phyloP scores from a whole-genome alignment of 176 grass and related monocot species.

The Typha latifolia region DNA sequence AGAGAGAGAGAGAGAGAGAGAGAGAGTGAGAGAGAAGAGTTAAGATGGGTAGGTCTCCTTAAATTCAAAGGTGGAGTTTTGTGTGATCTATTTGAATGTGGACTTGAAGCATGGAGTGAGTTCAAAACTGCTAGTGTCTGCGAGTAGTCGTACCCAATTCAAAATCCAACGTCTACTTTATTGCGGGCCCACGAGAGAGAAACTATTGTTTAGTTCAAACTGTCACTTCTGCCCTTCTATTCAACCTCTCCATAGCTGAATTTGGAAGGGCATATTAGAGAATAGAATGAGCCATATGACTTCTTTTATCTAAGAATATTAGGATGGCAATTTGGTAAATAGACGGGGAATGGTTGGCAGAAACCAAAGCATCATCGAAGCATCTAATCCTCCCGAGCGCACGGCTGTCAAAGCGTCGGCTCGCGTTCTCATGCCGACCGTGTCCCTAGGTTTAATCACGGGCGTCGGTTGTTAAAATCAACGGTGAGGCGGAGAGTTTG shows the following conservation, averaged over 20 bases:
- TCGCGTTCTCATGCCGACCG: not conserved
- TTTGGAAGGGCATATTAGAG: not conserved
- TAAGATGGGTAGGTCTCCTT: conserved; percentile 2
- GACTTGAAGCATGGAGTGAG: not conserved
- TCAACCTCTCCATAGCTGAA: not conserved
- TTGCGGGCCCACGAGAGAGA: not conserved
- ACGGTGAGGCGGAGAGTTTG: not conserved
- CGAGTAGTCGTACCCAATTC: not conserved
- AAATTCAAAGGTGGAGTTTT: not conserved
- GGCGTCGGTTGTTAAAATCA: not conserved
- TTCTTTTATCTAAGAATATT: not conserved
- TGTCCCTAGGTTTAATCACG: not conserved
- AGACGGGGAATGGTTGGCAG: not conserved
- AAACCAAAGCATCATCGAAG: not conserved
- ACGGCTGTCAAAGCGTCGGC: not conserved
- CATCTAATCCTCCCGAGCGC: not conserved
- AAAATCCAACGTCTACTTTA: conserved; percentile 1
- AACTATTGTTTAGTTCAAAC: too few relatives aligned
- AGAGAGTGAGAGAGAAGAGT: not conserved
- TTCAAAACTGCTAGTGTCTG: not conserved
- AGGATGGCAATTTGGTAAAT: not conserved
- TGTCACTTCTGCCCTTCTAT: not conserved
- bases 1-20: not conserved
- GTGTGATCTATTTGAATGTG: not conserved
- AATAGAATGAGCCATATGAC: not conserved